phyloP scores from a whole-genome alignment of 2,329 filamentous ascomycete species.

The Fusarium odoratissimum region DNA sequence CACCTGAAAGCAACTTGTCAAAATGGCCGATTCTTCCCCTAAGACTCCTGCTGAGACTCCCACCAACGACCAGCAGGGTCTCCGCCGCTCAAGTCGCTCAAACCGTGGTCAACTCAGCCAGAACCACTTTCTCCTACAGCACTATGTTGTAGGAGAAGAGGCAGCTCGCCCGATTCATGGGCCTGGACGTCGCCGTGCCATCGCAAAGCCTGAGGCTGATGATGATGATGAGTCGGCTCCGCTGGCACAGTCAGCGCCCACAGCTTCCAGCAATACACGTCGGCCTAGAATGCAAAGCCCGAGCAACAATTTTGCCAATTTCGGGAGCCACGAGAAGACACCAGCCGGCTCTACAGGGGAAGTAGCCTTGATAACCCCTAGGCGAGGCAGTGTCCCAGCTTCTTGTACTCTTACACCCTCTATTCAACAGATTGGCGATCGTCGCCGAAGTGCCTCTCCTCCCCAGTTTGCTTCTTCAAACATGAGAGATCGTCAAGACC shows the following conservation, averaged over 20 bases:
- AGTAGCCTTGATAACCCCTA: background rate
- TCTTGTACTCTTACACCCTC: background rate
- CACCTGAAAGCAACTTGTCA: background rate
- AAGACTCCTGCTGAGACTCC: background rate
- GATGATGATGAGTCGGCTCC: background rate
- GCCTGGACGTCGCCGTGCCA: background rate
- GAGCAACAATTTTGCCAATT: background rate
- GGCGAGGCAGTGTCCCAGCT: background rate
- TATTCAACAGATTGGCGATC: background rate
- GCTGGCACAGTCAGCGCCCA: background rate
- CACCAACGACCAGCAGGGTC: background rate
- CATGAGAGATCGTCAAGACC: background rate
- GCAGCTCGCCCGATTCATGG: background rate
- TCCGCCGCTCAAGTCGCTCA: constrained; percentile 6
- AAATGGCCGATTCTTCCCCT: background rate
- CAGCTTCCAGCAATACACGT: background rate
- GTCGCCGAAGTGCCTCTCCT: background rate
- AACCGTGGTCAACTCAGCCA: constrained; percentile 2
- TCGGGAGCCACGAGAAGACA: background rate
- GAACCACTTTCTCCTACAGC: background rate
- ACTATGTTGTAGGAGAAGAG: background rate
- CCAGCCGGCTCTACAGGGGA: background rate
- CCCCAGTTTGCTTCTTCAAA: background rate
- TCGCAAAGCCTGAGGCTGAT: background rate
- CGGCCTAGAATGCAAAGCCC: background rate